Evolutionary conservation across 805 yeast species (phyloP).

Genomic region (Zygosaccharomyces pseudorouxii): DNA sequence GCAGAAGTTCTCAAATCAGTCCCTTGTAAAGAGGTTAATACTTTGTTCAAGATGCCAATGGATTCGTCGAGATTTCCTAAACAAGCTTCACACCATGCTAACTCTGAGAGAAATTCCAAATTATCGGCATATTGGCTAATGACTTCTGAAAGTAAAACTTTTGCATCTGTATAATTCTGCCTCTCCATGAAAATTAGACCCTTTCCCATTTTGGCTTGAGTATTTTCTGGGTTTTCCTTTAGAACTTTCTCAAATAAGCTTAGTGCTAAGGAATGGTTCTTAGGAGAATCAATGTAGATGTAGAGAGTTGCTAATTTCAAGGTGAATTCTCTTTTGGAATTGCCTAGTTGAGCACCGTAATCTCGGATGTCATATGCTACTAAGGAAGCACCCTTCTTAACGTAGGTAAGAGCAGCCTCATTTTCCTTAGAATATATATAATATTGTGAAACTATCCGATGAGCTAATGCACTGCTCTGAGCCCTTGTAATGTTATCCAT

Average conservation of each 20-base stretch:
- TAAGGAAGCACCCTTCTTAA: conserved; percentile 54
- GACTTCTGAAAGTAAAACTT: conserved; percentile 47
- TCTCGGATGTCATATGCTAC: conserved; percentile 46
- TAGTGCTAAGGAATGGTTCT: conserved; percentile 71
- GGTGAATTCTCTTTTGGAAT: conserved; percentile 55
- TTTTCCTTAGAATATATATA: conserved; percentile 60
- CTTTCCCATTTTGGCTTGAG: conserved; percentile 72
- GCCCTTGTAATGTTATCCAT: conserved; percentile 47
- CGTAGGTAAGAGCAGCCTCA: conserved; percentile 53
- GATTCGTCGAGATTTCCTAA: conserved; percentile 48
- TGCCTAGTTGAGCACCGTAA: conserved; percentile 44
- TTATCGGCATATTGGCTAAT: conserved; percentile 47
- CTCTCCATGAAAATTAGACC: conserved; percentile 72
- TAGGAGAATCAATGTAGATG: conserved; percentile 86
- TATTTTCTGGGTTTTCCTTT: conserved; percentile 41
- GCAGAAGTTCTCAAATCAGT: conserved; percentile 50
- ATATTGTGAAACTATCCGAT: conserved; percentile 59
- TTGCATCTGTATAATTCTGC: conserved; percentile 53
- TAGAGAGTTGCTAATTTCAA: conserved; percentile 69
- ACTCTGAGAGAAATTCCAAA: conserved; percentile 57
- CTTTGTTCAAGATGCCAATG: conserved; percentile 30
- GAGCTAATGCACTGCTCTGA: conserved; percentile 51
- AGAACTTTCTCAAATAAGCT: conserved; percentile 64
- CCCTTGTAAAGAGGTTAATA: conserved; percentile 41
- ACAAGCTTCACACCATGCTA: conserved; percentile 72